Conservation (phyloP, 805 yeast species). For the Ogataea allantospora region DNA sequence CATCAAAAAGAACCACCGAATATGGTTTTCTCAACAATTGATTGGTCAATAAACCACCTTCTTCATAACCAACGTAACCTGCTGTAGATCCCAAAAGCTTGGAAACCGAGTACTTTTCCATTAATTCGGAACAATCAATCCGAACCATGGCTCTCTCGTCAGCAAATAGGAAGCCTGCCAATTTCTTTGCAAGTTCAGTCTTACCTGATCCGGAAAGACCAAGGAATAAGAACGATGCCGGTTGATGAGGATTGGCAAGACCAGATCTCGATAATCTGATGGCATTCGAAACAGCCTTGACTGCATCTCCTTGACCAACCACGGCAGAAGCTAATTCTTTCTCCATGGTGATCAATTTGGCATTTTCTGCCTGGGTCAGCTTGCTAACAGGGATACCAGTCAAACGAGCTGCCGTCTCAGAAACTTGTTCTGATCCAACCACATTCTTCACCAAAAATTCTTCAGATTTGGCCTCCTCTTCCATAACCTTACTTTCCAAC, state of each 20-base stretch:
- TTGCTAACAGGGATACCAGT: conserved; percentile 97
- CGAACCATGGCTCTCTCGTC: conserved; percentile 97
- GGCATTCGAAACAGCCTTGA: conserved; percentile 93
- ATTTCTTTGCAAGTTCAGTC: conserved; percentile 94
- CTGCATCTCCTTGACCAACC: conserved; percentile 95
- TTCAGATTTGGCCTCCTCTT: conserved; percentile 49
- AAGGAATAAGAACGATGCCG: conserved; percentile 90
- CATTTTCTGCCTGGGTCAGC: conserved; percentile 91
- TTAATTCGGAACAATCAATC: conserved; percentile 94
- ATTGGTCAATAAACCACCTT: conserved; percentile 95
- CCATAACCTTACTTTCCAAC: conserved; percentile 74
- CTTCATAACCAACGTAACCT: conserved; percentile 95
- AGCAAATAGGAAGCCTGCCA: conserved; percentile 93
- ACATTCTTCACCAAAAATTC: conserved; percentile 79
- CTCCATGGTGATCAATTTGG: conserved; percentile 94
- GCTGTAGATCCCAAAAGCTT: conserved; percentile 97
- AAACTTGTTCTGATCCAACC: conserved; percentile 59
- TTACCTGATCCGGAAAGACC: conserved; percentile 98
- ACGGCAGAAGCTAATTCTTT: conserved; percentile 75
- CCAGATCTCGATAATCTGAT: conserved; percentile 93
- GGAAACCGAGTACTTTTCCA: conserved; percentile 94
- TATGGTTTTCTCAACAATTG: conserved; percentile 89
- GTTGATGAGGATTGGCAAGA: conserved; percentile 92
- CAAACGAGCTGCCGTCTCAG: conserved; percentile 57
- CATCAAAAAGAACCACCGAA: conserved; percentile 94